Base-by-base conservation (phyloP, 2,329 filamentous ascomycete genomes). In the Lachnellula arida region DNA sequence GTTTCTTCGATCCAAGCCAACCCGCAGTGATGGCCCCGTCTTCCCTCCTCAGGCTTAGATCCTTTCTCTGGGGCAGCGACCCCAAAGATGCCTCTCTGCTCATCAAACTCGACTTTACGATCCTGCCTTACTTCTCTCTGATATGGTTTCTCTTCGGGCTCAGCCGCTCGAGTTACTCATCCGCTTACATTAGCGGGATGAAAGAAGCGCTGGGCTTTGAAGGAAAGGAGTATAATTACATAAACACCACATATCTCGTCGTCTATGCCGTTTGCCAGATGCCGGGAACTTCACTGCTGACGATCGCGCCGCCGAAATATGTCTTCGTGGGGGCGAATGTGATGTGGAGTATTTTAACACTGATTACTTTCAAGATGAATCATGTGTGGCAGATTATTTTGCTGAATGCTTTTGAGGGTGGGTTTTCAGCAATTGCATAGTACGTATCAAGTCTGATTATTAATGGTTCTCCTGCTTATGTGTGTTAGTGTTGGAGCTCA, bases 21-120 rank as follows among this genome's bases (percentile, higher is more conserved):
- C 11, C 28, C 28, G 9, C 28, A 32, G 9, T 11, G 28, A 32
- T 32, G 28, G 28, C 28, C 9, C 9, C 28, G 9, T 32, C 28
- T 3, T 32, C 11, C 9, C 28, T 32, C 8, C 28, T 32, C 28
- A 32, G 28, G 9, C 28, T 32, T 1, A 32, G 9, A 32, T 32
- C 28, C 9, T 11, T 32, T 32, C 28, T 32, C 28, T 32, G 28
- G 28, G 28, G 28, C 28, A 32, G 3, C 28, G 28, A 32, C 28
- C 28, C 28, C 28, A 32, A 32, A 32, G 85, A 87, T 1, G 85
- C 83, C 76, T 80, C 86, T 28, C 46, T 39, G 23, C 34, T 44
- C 32, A 49, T 37, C 25, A 25, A 49, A 32, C 32, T 76, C 7
- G 74, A 76, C 56, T 66, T 71, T 46, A 75, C 73, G 0, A 65